Evolutionary conservation across 2,329 filamentous ascomycete species (phyloP), one percentile per base, ranked within the genome.

Genomic region (Trichoderma aggressivum): DNA sequence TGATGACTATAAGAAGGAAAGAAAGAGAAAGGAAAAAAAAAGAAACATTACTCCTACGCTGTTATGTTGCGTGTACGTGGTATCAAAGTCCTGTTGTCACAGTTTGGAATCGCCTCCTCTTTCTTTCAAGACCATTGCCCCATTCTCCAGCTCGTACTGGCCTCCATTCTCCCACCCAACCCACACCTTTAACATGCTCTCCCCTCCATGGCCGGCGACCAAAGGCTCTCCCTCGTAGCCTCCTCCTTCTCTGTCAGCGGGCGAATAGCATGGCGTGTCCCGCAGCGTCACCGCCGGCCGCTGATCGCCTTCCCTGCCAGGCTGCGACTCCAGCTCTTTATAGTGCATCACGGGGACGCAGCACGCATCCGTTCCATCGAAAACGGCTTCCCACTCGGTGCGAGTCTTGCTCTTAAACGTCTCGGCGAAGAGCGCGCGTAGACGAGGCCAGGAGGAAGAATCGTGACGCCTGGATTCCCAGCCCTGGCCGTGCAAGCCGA

Each of bases 291-390:
- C 91, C 1, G 86, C 82, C 1, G 92, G 92, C 72, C 92, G 82
- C 81, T 93, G 91, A 74, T 94, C 91, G 60, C 90, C 88, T 77
- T 90, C 89, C 62, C 84, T 82, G 7, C 7, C 65, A 10, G 78
- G 64, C 43, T 83, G 78, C 3, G 72, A 76, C 75, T 93, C 88
- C 56, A 97, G 83, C 81, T 97, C 94, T 0, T 75, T 77, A 74
- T 94, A 92, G 39, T 90, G 90, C 55, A 97, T 83, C 1, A 98
- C 92, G 0, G 95, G 95, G n/a, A 93, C 94, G 74, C 92, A 94
- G 80, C 95, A 98, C 1, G 95, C 95, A 82, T 98, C 95, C 0
- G 92, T 96, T 12, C 92, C 93, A 79, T 97, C 93, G 79, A 98
- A 98, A 7, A 97, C 84, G 4, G 72, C 79, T 81, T 97, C 95